These are phyloP conservation scores for Eimeria praecox DNA, from an alignment of 169 alveolate species.

Conservation along the genomic window DNA sequence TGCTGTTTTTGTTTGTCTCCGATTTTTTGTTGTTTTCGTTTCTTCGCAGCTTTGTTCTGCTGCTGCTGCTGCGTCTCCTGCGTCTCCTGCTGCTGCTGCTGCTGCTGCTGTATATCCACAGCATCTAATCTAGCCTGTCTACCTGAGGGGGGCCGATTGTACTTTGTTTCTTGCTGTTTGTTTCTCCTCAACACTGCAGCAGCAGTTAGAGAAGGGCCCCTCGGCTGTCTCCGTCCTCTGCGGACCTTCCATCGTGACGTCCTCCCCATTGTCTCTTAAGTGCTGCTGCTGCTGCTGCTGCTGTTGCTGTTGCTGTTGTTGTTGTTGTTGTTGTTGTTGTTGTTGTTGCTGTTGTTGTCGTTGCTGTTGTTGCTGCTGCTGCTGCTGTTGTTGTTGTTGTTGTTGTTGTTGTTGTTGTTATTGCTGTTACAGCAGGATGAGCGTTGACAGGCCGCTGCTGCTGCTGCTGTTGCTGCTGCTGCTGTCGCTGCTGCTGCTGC, in stretches of 20 bases:
- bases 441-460: background rate
- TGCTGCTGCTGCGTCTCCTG: slow-evolving; percentile 2
- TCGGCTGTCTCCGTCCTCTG: slow-evolving; percentile 11
- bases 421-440: background rate
- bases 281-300: background rate
- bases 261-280: background rate
- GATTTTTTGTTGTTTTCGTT: too few species aligned
- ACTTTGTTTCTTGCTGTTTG: slow-evolving; percentile 14
- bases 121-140: background rate
- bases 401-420: too few species aligned
- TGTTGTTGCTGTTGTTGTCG: background rate
- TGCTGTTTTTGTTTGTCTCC: too few species aligned
- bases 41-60: too few species aligned
- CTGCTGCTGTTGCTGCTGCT: background rate
- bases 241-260: slow-evolving; percentile 36
- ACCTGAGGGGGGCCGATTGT: slow-evolving; percentile 4
- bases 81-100: slow-evolving; percentile 13
- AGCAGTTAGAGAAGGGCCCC: slow-evolving; percentile 22
- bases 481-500: too few species aligned
- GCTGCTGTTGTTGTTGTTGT: too few species aligned
- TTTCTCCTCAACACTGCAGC: slow-evolving; percentile 30
- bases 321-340: background rate
- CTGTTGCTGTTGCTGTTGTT: too few species aligned
- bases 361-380: slow-evolving; percentile 36
- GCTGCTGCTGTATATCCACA: slow-evolving; percentile 6